phyloP scores from a whole-genome alignment of 345 rosid genomes.

The Rhizophora apiculata region DNA sequence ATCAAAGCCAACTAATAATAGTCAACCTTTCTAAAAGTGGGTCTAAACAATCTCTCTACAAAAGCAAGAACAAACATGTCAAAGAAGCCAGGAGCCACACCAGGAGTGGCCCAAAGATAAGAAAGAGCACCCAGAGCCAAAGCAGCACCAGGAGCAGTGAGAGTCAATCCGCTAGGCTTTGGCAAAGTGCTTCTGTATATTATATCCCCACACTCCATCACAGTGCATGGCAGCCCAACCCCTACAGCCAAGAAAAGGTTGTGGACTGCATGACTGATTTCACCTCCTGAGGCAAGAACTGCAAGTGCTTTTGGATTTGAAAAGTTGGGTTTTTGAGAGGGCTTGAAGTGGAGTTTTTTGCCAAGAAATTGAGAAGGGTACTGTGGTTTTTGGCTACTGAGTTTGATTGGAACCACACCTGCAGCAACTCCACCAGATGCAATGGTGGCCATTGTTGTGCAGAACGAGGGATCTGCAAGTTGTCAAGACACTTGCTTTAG shows the following conservation, averaged over 20 bases:
- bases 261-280: slow-evolving; percentile 52
- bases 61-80: slow-evolving; percentile 97
- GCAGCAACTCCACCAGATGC: slow-evolving; percentile 48
- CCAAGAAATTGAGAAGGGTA: slow-evolving; percentile 59
- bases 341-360: slow-evolving; percentile 42
- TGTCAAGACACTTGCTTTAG: not conserved
- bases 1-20: not conserved
- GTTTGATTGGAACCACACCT: slow-evolving; percentile 34
- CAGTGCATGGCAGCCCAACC: slow-evolving; percentile 94
- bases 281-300: slow-evolving; percentile 44
- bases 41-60: slow-evolving; percentile 75
- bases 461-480: slow-evolving; percentile 6
- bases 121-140: slow-evolving; percentile 78
- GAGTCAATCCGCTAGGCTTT: slow-evolving; percentile 61
- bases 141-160: slow-evolving; percentile 75
- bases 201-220: slow-evolving; percentile 95
- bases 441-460: slow-evolving; percentile 52
- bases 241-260: slow-evolving; percentile 90
- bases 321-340: slow-evolving; percentile 25
- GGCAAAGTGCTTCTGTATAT: slow-evolving; percentile 95
- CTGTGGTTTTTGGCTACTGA: slow-evolving; percentile 20
- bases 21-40: slow-evolving; percentile 66
- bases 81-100: slow-evolving; percentile 97
- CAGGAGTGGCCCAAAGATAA: slow-evolving; percentile 98
- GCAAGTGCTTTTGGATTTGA: slow-evolving; percentile 27